Percentiles rank a stretch among this genome's conserved stretches.
phyloP scores from a whole-genome alignment of 1,284 basidiomycete species.

The Kalmanozyma brasiliensis region DNA sequence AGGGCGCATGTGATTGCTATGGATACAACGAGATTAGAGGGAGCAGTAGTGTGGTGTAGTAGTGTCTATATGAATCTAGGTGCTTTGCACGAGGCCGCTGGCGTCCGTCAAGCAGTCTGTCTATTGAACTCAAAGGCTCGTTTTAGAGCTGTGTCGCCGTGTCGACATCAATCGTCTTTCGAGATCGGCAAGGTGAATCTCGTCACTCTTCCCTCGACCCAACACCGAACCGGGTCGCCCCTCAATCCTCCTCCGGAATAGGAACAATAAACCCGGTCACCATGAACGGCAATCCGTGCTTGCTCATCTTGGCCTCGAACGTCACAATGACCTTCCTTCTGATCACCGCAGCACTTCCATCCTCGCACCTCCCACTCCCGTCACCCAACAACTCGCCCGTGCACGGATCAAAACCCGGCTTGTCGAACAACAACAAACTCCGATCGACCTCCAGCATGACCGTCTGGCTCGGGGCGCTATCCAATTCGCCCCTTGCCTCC shows the following conservation, averaged over 20 bases:
- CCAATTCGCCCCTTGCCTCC: slow-evolving; percentile 14
- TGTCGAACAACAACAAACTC: slow-evolving; percentile 35
- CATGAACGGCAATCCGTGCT: slow-evolving; percentile 44
- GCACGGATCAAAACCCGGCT: slow-evolving; percentile 33
- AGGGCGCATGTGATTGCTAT: too few species aligned
- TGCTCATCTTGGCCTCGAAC: slow-evolving; percentile 46
- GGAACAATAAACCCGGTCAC: slow-evolving; percentile 20
- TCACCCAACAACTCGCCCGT: slow-evolving; percentile 39
- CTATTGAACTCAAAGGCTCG: too few species aligned
- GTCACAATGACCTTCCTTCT: slow-evolving; percentile 17
- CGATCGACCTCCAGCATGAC: slow-evolving; percentile 36
- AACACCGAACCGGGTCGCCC: too few species aligned
- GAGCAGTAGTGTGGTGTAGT: too few species aligned
- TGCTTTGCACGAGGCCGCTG: too few species aligned
- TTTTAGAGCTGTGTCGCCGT: too few species aligned
- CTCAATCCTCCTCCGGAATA: slow-evolving; percentile 21
- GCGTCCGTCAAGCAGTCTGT: too few species aligned
- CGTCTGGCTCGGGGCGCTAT: slow-evolving; percentile 11
- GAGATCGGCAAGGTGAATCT: slow-evolving; percentile 23
- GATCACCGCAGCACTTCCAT: slow-evolving; percentile 23
- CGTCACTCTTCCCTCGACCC: too few species aligned
- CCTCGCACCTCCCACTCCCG: slow-evolving; percentile 14
- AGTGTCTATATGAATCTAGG: too few species aligned
- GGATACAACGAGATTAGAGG: too few species aligned
- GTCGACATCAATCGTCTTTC: not conserved